These are phyloP conservation scores for Moesziomyces globuligerus DNA, from an alignment of 1,284 basidiomycete genomes.

Conservation along the genomic window DNA sequence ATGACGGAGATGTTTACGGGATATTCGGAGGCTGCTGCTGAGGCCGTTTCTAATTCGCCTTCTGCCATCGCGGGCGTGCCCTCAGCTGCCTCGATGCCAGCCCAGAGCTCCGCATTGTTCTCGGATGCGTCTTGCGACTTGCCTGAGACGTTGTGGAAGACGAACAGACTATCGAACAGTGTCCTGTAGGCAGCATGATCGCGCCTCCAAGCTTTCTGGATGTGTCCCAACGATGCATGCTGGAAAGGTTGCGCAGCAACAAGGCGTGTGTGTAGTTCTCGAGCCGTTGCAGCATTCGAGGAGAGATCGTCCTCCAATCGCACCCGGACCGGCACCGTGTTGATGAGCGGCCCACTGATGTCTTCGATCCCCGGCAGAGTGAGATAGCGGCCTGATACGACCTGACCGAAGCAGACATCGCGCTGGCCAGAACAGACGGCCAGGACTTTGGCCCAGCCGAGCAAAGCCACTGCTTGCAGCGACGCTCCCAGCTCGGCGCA, in stretches of 20 bases:
- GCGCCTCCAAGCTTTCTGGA: conserved; percentile 13
- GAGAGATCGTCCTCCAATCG: conserved; percentile 1
- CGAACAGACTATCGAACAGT: conserved; percentile 13
- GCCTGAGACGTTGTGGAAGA: conserved; percentile 10
- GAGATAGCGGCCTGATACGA: conserved; percentile 18
- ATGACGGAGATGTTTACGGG: conserved; percentile 20
- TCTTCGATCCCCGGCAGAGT: conserved; percentile 15
- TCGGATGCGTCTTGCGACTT: neutral
- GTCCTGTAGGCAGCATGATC: neutral
- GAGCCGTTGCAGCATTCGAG: conserved; percentile 10
- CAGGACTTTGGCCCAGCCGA: conserved; percentile 13
- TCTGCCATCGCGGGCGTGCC: neutral
- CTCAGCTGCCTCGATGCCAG: neutral
- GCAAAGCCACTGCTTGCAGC: conserved; percentile 10
- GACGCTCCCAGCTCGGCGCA: conserved; percentile 10
- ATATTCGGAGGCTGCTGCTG: conserved; percentile 18
- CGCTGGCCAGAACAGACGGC: conserved; percentile 12
- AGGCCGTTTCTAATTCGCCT: neutral
- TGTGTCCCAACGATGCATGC: conserved; percentile 11
- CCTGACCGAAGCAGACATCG: conserved; percentile 22
- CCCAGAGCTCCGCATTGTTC: neutral
- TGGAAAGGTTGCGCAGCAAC: conserved; percentile 19
- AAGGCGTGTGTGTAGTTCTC: conserved; percentile 5
- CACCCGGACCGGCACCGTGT: conserved; percentile 19
- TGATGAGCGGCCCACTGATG: conserved; percentile 20